Evolutionary conservation across 2,329 filamentous ascomycete genomes (phyloP).

Genomic region (Botryosphaeria agaves): DNA sequence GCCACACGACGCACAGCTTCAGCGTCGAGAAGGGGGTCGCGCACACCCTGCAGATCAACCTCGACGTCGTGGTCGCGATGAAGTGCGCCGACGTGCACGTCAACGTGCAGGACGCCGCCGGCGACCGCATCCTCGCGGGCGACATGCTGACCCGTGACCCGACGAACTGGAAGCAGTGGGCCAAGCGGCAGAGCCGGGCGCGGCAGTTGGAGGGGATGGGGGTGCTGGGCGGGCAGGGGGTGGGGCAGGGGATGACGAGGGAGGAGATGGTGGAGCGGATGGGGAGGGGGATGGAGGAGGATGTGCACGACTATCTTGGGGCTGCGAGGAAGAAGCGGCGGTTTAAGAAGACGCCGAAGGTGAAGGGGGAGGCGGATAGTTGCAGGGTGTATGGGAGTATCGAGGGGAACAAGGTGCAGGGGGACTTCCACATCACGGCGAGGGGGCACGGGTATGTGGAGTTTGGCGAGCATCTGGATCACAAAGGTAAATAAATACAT

Average conservation of each 20-base stretch:
- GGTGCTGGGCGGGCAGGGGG: conserved; percentile 44
- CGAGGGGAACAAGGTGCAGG: conserved; percentile 91
- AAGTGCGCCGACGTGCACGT: conserved; percentile 74
- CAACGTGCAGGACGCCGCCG: conserved; percentile 91
- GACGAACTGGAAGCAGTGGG: conserved; percentile 73
- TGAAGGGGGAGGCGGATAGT: conserved; percentile 45
- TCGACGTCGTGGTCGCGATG: conserved; percentile 89
- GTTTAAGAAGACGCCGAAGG: conserved; percentile 55
- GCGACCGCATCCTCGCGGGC: conserved; percentile 77
- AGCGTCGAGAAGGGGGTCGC: conserved; percentile 83
- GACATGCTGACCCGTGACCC: conserved; percentile 55
- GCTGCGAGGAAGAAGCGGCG: conserved; percentile 48
- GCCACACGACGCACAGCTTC: conserved; percentile 75
- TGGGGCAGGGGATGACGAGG: conserved; percentile 21
- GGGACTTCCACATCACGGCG: conserved; percentile 95
- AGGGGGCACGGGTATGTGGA: conserved; percentile 89
- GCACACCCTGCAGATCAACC: conserved; percentile 79
- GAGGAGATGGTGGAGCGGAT: conserved; percentile 25
- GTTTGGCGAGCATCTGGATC: conserved; percentile 63
- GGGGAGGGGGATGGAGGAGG: conserved; percentile 41
- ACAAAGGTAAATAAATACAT: conserved; percentile 51
- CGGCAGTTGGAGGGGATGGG: conserved; percentile 41
- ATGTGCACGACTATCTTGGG: conserved; percentile 80
- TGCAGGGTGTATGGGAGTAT: conserved; percentile 83
- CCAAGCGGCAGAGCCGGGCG: conserved; percentile 38